Percentiles rank a stretch among this genome's conserved stretches.
Conservation (phyloP, 768 basidiomycete genomes). For the Asterophora lycoperdoides region DNA sequence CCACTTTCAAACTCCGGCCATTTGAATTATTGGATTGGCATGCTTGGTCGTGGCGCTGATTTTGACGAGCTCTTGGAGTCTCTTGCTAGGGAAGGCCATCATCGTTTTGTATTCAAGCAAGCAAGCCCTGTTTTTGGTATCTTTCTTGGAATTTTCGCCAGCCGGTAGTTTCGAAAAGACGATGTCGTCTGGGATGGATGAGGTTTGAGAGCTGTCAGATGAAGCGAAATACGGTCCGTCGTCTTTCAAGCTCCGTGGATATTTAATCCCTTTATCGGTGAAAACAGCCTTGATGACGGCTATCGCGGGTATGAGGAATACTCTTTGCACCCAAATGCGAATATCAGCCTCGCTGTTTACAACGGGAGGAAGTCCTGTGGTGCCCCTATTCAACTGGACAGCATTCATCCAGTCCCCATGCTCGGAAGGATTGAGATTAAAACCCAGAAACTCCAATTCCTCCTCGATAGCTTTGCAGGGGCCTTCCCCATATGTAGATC, state of each 20-base stretch:
- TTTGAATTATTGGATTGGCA: not conserved
- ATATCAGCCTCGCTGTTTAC: not conserved
- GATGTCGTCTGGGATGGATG: not conserved
- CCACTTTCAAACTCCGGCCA: not conserved
- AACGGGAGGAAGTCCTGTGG: not conserved
- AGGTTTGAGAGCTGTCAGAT: not conserved
- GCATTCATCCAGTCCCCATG: not conserved
- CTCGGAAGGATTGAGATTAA: not conserved
- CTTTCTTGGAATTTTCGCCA: not conserved
- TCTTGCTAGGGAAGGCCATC: not conserved
- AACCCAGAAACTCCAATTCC: not conserved
- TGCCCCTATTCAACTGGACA: not conserved
- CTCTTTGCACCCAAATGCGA: not conserved
- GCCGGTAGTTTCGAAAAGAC: not conserved
- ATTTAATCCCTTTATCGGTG: not conserved
- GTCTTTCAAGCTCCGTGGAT: not conserved
- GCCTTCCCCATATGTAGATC: not conserved
- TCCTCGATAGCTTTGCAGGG: not conserved
- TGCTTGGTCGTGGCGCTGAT: not conserved
- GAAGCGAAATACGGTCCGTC: not conserved
- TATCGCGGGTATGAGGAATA: not conserved
- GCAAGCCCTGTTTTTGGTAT: not conserved
- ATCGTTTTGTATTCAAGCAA: not conserved
- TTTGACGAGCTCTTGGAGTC: not conserved
- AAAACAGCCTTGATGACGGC: not conserved